phyloP scores from a whole-genome alignment of 495 filamentous ascomycete genomes.

The Cenococcum geophilum region DNA sequence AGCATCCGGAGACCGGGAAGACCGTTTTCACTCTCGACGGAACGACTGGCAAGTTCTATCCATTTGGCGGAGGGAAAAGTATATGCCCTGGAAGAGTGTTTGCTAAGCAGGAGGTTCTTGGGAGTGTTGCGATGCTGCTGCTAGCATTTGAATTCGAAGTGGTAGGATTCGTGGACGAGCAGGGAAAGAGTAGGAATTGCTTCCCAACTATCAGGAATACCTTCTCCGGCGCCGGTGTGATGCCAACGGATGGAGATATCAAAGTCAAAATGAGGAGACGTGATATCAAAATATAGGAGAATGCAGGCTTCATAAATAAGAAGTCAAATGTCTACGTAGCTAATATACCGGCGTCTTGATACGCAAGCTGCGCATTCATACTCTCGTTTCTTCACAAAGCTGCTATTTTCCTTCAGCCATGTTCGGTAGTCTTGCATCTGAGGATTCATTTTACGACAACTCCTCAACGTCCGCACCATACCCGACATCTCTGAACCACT shows the following conservation, averaged over 20 bases:
- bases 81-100: constrained; percentile 14
- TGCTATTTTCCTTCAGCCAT: no score
- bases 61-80: constrained; percentile 7
- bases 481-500: no score
- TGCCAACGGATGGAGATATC: constrained; percentile 26
- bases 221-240: constrained; percentile 17
- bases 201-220: constrained; percentile 15
- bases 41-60: background rate
- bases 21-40: background rate
- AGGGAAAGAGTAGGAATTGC: constrained; percentile 12
- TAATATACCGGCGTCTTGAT: no score
- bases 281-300: background rate
- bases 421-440: no score
- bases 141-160: constrained; percentile 28
- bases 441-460: no score
- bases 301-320: no score
- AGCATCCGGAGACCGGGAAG: constrained; percentile 18
- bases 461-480: no score
- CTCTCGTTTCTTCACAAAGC: no score
- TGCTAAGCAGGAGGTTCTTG: constrained; percentile 16
- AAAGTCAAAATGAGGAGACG: constrained; percentile 17
- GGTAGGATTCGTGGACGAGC: constrained; percentile 17
- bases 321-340: no score
- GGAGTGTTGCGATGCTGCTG: constrained; percentile 13
- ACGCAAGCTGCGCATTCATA: no score